Conservation (phyloP, 202 grass and related monocot species). For the Carex arenaria region DNA sequence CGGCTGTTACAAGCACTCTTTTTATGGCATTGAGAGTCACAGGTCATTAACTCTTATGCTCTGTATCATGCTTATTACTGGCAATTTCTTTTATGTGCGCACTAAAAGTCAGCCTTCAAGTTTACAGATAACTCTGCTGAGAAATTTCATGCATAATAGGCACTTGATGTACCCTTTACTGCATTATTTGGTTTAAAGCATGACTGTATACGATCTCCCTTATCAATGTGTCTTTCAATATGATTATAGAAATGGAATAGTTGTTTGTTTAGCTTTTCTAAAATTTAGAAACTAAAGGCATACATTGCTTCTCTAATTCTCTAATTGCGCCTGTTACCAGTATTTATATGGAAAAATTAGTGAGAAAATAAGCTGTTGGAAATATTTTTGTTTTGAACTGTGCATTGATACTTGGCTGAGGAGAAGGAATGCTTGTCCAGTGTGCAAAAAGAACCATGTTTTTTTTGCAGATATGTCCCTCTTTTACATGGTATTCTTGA, state of each 20-base stretch:
- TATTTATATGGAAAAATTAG: no score
- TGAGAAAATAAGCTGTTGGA: no score
- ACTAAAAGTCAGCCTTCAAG: not conserved
- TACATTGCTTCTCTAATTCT: not conserved
- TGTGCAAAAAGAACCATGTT: no score
- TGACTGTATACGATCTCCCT: not conserved
- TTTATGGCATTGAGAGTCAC: conserved; percentile 99
- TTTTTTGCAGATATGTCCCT: no score
- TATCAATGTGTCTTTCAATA: not conserved
- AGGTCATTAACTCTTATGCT: conserved; percentile 37
- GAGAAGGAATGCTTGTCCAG: no score
- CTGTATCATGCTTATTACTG: conserved; percentile 1
- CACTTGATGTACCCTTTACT: not conserved
- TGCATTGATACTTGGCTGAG: no score
- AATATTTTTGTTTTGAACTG: no score
- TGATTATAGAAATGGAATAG: not conserved
- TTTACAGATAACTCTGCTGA: not conserved
- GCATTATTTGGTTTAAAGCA: not conserved
- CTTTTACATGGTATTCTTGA: no score
- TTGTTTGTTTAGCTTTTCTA: not conserved
- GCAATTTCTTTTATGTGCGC: not conserved
- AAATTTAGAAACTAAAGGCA: not conserved
- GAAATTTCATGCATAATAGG: not conserved
- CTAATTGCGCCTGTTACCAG: no score
- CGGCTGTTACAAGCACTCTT: conserved; percentile 97